phyloP scores from a whole-genome alignment of 73 alveolate species.

The Blepharisma stoltei region DNA sequence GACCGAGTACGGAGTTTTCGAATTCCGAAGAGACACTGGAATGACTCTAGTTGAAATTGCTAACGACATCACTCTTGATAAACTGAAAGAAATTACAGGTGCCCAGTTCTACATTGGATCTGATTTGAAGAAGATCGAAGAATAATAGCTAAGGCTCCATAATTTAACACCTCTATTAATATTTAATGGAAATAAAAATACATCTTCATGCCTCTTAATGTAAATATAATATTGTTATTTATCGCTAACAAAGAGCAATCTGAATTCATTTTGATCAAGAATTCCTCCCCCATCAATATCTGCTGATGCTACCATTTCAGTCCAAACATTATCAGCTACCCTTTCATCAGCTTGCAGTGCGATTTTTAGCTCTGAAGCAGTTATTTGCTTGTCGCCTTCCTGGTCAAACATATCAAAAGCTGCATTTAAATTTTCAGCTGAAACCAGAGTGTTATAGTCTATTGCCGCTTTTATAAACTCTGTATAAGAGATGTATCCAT shows the following conservation, averaged over 20 bases:
- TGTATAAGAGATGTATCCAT: constrained; percentile 11
- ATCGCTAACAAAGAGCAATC: not conserved
- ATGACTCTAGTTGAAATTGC: constrained; percentile 46
- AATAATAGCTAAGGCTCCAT: no score
- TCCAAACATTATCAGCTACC: no score
- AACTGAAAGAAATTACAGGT: constrained; percentile 44
- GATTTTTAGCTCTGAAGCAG: constrained; percentile 6
- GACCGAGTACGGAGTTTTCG: constrained; percentile 65
- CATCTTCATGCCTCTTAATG: no score
- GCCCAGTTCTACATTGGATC: constrained; percentile 38
- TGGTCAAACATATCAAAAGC: constrained; percentile 9
- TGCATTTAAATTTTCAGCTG: constrained; percentile 8
- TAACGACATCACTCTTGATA: constrained; percentile 37
- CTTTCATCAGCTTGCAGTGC: no score
- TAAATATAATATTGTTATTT: no score
- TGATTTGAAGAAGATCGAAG: constrained; percentile 27
- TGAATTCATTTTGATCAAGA: not conserved
- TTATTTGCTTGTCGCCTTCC: not conserved
- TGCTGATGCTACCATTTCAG: not conserved
- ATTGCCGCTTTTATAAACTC: constrained; percentile 31
- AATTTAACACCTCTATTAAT: no score
- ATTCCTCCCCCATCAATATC: constrained; percentile 1
- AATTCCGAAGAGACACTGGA: constrained; percentile 33
- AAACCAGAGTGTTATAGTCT: not conserved
- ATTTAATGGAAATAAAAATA: no score